phyloP scores from a whole-genome alignment of 768 basidiomycete genomes.

The Hydnomerulius pinastri region DNA sequence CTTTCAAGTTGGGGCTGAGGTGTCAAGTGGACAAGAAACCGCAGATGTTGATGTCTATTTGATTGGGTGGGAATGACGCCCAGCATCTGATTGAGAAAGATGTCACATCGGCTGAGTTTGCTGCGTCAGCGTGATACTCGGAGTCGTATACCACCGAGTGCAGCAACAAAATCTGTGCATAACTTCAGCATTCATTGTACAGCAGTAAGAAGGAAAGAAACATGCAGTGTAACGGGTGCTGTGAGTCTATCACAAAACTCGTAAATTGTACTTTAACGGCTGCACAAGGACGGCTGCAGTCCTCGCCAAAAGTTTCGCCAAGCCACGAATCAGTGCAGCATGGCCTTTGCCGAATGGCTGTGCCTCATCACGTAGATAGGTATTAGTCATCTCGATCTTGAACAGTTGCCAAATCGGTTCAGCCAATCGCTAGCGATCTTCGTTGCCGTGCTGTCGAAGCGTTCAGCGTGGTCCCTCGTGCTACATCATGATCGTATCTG shows the following conservation, averaged over 20 bases:
- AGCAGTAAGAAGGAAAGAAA: not conserved
- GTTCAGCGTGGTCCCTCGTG: not conserved
- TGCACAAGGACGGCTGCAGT: constrained; percentile 1
- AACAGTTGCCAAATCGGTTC: not conserved
- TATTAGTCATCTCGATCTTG: constrained; percentile 1
- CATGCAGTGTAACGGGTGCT: constrained; percentile 3
- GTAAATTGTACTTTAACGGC: not conserved
- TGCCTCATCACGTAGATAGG: too few species aligned
- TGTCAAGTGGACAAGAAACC: constrained; percentile 4
- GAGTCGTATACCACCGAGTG: not conserved
- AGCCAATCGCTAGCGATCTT: too few species aligned
- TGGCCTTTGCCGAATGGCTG: not conserved
- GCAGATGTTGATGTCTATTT: constrained; percentile 21
- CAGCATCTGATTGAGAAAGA: not conserved
- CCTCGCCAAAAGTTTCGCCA: too few species aligned
- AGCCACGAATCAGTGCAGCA: too few species aligned
- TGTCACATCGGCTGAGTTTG: constrained; percentile 11
- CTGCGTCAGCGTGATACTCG: constrained; percentile 10
- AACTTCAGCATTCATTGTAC: not conserved
- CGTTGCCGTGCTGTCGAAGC: too few species aligned
- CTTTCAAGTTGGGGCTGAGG: not conserved
- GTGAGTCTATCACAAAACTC: constrained; percentile 1
- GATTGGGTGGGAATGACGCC: constrained; percentile 15
- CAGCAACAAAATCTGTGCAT: not conserved
- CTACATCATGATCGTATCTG: not conserved